These are phyloP conservation scores for Blastomyces parvus DNA, from an alignment of 2,329 filamentous ascomycete genomes.

Conservation along the genomic window DNA sequence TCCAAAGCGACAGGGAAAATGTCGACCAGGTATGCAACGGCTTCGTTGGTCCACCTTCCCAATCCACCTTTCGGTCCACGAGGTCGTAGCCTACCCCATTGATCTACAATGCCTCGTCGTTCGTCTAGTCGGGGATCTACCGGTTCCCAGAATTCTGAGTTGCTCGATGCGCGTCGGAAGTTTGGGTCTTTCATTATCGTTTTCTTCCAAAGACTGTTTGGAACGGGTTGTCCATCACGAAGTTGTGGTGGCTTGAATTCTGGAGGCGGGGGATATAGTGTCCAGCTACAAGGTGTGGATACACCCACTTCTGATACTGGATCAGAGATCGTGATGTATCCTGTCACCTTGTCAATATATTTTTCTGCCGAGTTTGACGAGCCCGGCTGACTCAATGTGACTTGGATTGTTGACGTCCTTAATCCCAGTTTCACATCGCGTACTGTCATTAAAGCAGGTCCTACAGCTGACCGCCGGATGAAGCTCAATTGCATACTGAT, in stretches of 20 bases:
- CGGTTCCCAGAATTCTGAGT: constrained; percentile 5
- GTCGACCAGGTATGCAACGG: constrained; percentile 2
- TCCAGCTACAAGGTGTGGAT: background rate
- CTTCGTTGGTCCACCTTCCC: constrained; percentile 3
- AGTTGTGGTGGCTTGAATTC: constrained; percentile 1
- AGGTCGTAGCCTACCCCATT: constrained; percentile 3
- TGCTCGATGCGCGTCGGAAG: constrained; percentile 5
- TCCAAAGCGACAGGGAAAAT: constrained; percentile 3
- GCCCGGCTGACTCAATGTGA: background rate
- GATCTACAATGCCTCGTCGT: background rate
- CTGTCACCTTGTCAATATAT: background rate
- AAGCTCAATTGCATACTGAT: constrained; percentile 5
- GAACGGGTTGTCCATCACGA: background rate
- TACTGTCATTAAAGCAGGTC: constrained; percentile 1
- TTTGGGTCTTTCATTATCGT: background rate
- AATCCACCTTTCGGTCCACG: background rate
- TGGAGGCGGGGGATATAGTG: constrained; percentile 3
- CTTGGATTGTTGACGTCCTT: constrained; percentile 3
- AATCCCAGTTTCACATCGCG: constrained; percentile 4
- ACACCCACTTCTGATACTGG: constrained; percentile 3
- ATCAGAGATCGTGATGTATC: constrained; percentile 5
- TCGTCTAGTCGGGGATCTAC: background rate
- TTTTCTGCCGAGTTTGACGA: background rate
- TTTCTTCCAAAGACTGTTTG: constrained; percentile 4
- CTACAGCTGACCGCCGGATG: constrained; percentile 2